A percentile compares a stretch with the other conserved stretches of the same genome.
phyloP scores from a whole-genome alignment of 148 eudicot genomes.

The Drosera capensis region DNA sequence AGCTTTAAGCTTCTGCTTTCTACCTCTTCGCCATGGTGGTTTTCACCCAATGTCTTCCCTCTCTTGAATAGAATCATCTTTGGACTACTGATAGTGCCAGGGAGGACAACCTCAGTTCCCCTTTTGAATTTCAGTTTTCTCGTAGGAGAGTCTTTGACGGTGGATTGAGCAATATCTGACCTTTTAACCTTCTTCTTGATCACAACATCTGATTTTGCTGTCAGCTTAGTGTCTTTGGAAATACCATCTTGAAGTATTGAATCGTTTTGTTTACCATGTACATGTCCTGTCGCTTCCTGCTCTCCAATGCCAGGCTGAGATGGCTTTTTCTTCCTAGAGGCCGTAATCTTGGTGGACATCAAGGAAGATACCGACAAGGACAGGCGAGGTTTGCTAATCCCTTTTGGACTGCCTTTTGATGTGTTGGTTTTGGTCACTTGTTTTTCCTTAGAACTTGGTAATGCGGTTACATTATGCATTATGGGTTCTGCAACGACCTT shows the following conservation, averaged over 20 bases:
- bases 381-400: constrained; percentile 5
- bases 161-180: constrained; percentile 11
- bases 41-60: constrained; percentile 19
- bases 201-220: constrained; percentile 14
- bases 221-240: constrained; percentile 13
- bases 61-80: constrained; percentile 29
- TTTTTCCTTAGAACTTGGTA: constrained; percentile 9
- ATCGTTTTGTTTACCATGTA: constrained; percentile 10
- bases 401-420: constrained; percentile 11
- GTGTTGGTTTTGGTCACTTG: constrained; percentile 8
- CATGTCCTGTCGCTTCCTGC: constrained; percentile 4
- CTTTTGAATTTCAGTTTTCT: constrained; percentile 38
- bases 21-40: constrained; percentile 14
- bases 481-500: constrained; percentile 6
- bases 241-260: constrained; percentile 10
- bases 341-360: not conserved
- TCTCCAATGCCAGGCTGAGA: constrained; percentile 6
- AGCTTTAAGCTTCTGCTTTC: constrained; percentile 20
- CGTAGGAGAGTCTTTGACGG: constrained; percentile 20
- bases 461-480: not conserved
- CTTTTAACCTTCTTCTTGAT: constrained; percentile 15
- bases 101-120: constrained; percentile 37
- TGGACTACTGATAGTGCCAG: constrained; percentile 23
- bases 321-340: constrained; percentile 1
- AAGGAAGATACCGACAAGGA: constrained; percentile 8